Base-by-base conservation (phyloP, 202 grass and related monocot species). In the Zizania palustris region DNA sequence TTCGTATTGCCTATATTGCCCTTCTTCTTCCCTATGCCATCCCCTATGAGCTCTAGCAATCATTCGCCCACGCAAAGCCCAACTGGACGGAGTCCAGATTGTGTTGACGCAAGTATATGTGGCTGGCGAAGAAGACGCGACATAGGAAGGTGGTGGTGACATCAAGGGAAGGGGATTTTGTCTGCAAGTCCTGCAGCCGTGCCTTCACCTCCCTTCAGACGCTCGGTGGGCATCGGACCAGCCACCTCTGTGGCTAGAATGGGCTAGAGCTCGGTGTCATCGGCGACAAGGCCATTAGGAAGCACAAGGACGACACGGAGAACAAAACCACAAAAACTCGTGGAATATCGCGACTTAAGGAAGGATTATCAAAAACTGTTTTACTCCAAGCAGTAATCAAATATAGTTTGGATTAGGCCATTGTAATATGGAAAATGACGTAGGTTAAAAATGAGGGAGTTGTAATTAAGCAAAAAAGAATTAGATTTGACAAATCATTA, bases 151-250 rank as follows among this genome's bases (percentile, higher is more conserved):
- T 67, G 60, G 85, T 62, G 61, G 68, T 74, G 0, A 43, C 66
- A 35, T 84, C 86, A 0, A 74, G 79, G 10, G 82, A 85, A 11
- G 82, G 88, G 1, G 75, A 87, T 5, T 96, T 92, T 77, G 78
- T 42, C 0, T 96, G 92, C 74, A 96, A 81, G 82, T 87, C 92
- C 0, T 92, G 92, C 86, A 21, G 37, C 48, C 84, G 90, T 5
- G 78, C 79, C 10, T 96, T 96, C 73, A 16, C 81, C 0, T 71
- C 92, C 4, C 92, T 96, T 73, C 92, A 92, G 75, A 89, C 92
- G 50, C 75, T 96, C 11, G 92, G 92, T 4, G 92, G 92, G 0
- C 92, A 96, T 70, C 86, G 89, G 20, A 90, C 89, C 2, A 96
- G 88, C 80, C 88, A 90, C 88, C 81, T 88, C 1, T 72, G 86